A percentile compares a stretch with the other conserved stretches of the same genome.
Evolutionary conservation across 306 rosid species (phyloP).

Genomic region (Trichosanthes truncata): DNA sequence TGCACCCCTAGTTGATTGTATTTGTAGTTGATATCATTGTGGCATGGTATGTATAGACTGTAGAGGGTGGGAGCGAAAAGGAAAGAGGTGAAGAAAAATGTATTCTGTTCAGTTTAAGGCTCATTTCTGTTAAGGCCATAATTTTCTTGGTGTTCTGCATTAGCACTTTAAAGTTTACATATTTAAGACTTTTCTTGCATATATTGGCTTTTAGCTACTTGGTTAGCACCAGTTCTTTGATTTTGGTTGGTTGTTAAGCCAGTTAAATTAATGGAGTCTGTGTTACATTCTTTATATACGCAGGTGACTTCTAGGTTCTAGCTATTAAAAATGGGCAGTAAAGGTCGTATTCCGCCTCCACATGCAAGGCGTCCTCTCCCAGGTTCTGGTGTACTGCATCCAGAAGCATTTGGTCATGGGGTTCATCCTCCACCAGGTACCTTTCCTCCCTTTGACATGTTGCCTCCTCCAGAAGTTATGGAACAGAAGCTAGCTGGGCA

Average conservation of each 20-base stretch:
- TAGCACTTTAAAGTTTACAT: neutral
- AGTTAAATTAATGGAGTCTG: neutral
- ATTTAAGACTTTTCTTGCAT: neutral
- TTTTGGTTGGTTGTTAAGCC: neutral
- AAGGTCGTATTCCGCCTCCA: slow-evolving; percentile 71
- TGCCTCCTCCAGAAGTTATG: slow-evolving; percentile 76
- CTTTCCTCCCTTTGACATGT: slow-evolving; percentile 50
- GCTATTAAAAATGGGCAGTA: slow-evolving; percentile 55
- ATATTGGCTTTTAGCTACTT: neutral
- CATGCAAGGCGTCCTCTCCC: slow-evolving; percentile 54
- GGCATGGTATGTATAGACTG: neutral
- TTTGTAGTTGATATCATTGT: neutral
- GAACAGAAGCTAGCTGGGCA: slow-evolving; percentile 89
- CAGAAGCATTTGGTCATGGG: slow-evolving; percentile 35
- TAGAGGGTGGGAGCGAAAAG: neutral
- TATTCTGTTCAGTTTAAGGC: neutral
- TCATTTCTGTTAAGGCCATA: neutral
- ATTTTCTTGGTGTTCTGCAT: neutral
- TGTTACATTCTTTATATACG: neutral
- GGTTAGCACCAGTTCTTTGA: neutral
- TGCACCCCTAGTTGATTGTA: too few species aligned
- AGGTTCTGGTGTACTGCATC: slow-evolving; percentile 43
- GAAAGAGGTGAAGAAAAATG: neutral
- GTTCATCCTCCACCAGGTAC: slow-evolving; percentile 35
- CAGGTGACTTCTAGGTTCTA: slow-evolving; percentile 2